A percentile compares a stretch with the other conserved stretches of the same genome.
Evolutionary conservation across 371 early-diverging fungal genomes (phyloP).

Genomic region (Circinella minor): DNA sequence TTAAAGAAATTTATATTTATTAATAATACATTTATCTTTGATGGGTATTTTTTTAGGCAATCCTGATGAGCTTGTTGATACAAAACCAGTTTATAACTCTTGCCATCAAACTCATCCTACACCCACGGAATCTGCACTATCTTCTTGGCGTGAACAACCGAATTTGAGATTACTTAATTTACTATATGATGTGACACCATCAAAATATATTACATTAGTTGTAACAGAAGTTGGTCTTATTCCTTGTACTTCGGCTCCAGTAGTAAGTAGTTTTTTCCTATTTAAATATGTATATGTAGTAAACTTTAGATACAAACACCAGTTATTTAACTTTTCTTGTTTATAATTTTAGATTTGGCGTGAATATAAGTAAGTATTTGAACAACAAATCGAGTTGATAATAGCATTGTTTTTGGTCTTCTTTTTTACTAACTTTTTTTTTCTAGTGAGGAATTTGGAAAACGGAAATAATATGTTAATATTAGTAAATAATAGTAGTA

Average conservation of each 20-base stretch:
- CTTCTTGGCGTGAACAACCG: slow-evolving; percentile 69
- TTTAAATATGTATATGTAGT: not conserved
- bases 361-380: slow-evolving; percentile 54
- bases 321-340: not conserved
- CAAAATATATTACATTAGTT: slow-evolving; percentile 88
- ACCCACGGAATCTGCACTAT: slow-evolving; percentile 35
- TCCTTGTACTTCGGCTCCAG: slow-evolving; percentile 92
- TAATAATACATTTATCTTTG: no score
- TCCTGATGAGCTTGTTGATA: slow-evolving; percentile 79
- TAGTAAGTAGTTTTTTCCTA: slow-evolving; percentile 52
- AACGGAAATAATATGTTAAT: slow-evolving; percentile 18
- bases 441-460: slow-evolving; percentile 48
- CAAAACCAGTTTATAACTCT: slow-evolving; percentile 44
- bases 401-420: no score
- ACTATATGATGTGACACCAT: slow-evolving; percentile 94
- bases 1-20: no score
- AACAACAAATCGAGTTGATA: not conserved
- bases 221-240: slow-evolving; percentile 95
- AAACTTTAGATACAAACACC: not conserved
- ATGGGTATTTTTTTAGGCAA: slow-evolving; percentile 52
- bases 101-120: slow-evolving; percentile 22
- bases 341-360: slow-evolving; percentile 50
- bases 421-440: slow-evolving; percentile 13
- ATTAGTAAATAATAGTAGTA: not conserved
- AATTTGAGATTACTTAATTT: slow-evolving; percentile 85